phyloP scores from a whole-genome alignment of 345 rosid species.

The Pistacia integerrima region DNA sequence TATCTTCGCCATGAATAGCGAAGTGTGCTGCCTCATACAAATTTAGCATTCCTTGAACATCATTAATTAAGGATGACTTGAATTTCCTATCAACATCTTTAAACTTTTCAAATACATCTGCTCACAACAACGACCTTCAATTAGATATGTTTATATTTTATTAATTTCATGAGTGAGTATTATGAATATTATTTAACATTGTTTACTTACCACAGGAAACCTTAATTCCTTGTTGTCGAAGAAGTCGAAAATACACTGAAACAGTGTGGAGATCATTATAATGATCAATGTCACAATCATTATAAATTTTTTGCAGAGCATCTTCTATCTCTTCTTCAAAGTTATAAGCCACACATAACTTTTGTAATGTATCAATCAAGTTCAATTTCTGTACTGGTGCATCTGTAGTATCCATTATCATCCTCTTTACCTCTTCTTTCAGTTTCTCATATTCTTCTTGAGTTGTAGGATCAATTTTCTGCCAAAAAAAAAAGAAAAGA shows the following conservation, averaged over 20 bases:
- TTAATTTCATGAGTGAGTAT: no score
- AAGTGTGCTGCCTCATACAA: slow-evolving; percentile 20
- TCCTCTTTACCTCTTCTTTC: slow-evolving; percentile 28
- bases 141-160: no score
- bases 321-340: slow-evolving; percentile 27
- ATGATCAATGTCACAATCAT: background rate
- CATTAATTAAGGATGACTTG: background rate
- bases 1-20: slow-evolving; percentile 19
- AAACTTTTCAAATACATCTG: slow-evolving; percentile 9
- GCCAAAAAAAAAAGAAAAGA: background rate
- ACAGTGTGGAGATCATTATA: slow-evolving; percentile 2
- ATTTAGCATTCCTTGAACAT: slow-evolving; percentile 17
- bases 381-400: slow-evolving; percentile 4
- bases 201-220: slow-evolving; percentile 22
- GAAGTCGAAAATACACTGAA: slow-evolving; percentile 32
- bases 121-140: no score
- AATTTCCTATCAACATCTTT: slow-evolving; percentile 13
- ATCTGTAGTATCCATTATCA: background rate
- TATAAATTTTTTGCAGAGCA: background rate
- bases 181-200: no score
- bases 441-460: background rate
- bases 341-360: slow-evolving; percentile 29
- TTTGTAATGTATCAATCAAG: slow-evolving; percentile 37
- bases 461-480: slow-evolving; percentile 7
- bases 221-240: slow-evolving; percentile 29